Percentiles rank a stretch among this genome's conserved stretches.
Conservation (phyloP, 441 rosid species). For the Erysimum cheiri region DNA sequence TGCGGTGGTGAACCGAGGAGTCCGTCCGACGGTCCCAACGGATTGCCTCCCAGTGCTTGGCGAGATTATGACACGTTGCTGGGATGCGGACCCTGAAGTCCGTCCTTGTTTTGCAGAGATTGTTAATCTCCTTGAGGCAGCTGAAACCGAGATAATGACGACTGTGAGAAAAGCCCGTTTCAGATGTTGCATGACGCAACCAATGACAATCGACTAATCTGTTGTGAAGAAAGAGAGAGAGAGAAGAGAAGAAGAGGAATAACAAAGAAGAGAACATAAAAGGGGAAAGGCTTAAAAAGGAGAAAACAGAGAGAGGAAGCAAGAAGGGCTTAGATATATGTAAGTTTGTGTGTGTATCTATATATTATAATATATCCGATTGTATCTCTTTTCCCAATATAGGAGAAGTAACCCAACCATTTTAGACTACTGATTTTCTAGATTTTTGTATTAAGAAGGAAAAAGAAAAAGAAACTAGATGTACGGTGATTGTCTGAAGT, state of each 20-base stretch:
- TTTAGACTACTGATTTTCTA: slow-evolving; percentile 40
- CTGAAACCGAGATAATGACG: slow-evolving; percentile 85
- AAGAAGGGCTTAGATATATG: slow-evolving; percentile 49
- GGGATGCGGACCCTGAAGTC: slow-evolving; percentile 91
- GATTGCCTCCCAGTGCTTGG: slow-evolving; percentile 87
- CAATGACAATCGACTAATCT: slow-evolving; percentile 84
- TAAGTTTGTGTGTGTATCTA: slow-evolving; percentile 70
- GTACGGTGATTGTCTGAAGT: slow-evolving; percentile 30
- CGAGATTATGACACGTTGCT: slow-evolving; percentile 92
- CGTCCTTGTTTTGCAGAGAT: slow-evolving; percentile 87
- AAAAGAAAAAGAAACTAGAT: neutral
- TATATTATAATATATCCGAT: slow-evolving; percentile 45
- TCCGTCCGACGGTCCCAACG: slow-evolving; percentile 81
- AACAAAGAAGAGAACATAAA: slow-evolving; percentile 46
- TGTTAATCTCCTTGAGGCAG: slow-evolving; percentile 83
- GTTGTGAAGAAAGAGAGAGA: slow-evolving; percentile 22
- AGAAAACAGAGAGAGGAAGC: slow-evolving; percentile 37
- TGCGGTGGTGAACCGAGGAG: slow-evolving; percentile 95
- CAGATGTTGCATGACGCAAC: slow-evolving; percentile 92
- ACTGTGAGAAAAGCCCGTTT: slow-evolving; percentile 95
- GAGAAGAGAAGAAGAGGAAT: slow-evolving; percentile 44
- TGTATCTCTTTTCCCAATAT: slow-evolving; percentile 47
- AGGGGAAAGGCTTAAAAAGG: slow-evolving; percentile 36
- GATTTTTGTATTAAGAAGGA: slow-evolving; percentile 34
- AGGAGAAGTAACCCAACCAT: slow-evolving; percentile 57